Evolutionary conservation across 2,329 filamentous ascomycete genomes (phyloP).

Genomic region (Ceratocystis albifundus): DNA sequence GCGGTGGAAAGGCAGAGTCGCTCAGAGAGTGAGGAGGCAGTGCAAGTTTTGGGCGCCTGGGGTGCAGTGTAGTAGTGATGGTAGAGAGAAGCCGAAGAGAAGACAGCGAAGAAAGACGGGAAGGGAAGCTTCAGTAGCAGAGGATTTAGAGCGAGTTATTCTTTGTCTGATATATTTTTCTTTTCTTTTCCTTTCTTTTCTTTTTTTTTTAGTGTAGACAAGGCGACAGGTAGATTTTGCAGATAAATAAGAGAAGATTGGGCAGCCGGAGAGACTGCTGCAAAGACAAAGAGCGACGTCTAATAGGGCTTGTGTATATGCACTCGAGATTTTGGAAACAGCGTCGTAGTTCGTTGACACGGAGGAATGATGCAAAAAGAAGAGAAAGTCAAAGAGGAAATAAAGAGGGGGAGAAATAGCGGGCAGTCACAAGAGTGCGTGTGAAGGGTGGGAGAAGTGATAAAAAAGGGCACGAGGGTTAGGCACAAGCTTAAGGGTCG

Average conservation of each 20-base stretch:
- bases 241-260: neutral
- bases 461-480: neutral
- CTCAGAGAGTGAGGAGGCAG: neutral
- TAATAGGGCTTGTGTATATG: neutral
- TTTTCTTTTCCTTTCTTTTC: too few species aligned
- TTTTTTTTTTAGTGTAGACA: neutral
- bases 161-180: neutral
- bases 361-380: neutral
- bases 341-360: neutral
- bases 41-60: neutral
- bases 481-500: neutral
- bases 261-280: neutral
- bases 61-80: neutral
- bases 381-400: neutral
- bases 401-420: slow-evolving; percentile 12
- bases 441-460: neutral
- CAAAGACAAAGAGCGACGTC: neutral
- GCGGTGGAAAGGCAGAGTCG: slow-evolving; percentile 1
- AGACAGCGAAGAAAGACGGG: neutral
- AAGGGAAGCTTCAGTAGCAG: neutral
- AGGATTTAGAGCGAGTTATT: neutral
- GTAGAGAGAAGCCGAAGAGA: neutral
- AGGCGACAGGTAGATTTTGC: neutral
- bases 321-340: neutral
- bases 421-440: neutral